Percentiles rank a stretch among this genome's conserved stretches.
Conservation (phyloP, 208 protist species). For the Acanthamoeba culbertsoni region DNA sequence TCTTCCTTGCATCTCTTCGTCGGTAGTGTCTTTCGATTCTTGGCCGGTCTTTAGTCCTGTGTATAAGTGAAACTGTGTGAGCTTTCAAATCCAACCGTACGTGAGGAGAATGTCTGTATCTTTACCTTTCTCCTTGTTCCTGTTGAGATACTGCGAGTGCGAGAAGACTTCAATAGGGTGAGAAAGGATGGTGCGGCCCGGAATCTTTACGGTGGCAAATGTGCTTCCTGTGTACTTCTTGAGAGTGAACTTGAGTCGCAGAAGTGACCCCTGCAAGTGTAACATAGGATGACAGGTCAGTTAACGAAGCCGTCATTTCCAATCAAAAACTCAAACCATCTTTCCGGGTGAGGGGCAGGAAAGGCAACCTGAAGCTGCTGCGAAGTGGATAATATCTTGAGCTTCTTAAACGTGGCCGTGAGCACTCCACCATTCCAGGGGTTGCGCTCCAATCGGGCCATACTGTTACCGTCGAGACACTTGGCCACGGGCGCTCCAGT, state of each 20-base stretch:
- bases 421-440: background rate
- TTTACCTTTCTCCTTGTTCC: constrained; percentile 62
- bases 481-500: background rate
- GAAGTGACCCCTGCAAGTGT: background rate
- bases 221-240: background rate
- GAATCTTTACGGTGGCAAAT: constrained; percentile 12
- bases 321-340: background rate
- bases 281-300: background rate
- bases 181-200: constrained; percentile 57
- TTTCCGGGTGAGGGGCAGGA: constrained; percentile 55
- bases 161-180: constrained; percentile 79
- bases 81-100: too few species aligned
- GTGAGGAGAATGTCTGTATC: background rate
- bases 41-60: background rate
- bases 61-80: background rate
- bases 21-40: background rate
- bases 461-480: constrained; percentile 56
- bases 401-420: constrained; percentile 75
- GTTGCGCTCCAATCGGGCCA: constrained; percentile 39
- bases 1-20: background rate
- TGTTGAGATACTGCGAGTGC: constrained; percentile 75
- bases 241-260: background rate
- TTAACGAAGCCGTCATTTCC: background rate
- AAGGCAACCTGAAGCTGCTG: constrained; percentile 69
- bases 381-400: constrained; percentile 76